Percentiles rank a stretch among this genome's conserved stretches.
Conservation (phyloP, 352 stramenopile species). For the Phytophthora macrochlamydospora region DNA sequence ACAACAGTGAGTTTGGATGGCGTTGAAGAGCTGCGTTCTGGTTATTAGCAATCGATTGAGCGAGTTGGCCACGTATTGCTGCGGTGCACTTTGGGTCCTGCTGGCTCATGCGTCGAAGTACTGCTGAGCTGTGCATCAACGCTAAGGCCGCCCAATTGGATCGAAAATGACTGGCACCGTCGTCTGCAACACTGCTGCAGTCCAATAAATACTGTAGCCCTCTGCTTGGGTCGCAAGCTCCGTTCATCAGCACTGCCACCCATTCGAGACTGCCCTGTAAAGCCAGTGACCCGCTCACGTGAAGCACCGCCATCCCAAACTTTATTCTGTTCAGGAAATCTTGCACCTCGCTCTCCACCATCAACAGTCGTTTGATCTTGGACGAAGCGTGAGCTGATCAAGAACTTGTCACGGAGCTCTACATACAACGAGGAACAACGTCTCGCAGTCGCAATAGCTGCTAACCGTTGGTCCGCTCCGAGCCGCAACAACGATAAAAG, state of each 20-base stretch:
- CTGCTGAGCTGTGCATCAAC: slow-evolving; percentile 35
- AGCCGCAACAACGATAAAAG: slow-evolving; percentile 32
- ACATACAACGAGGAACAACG: slow-evolving; percentile 29
- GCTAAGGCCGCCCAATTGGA: slow-evolving; percentile 38
- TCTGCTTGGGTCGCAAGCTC: slow-evolving; percentile 24
- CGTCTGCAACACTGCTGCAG: slow-evolving; percentile 10
- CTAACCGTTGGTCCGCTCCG: slow-evolving; percentile 31
- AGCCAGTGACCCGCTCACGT: slow-evolving; percentile 31
- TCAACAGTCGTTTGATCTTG: slow-evolving; percentile 19
- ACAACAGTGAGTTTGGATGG: slow-evolving; percentile 37
- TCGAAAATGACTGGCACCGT: slow-evolving; percentile 8
- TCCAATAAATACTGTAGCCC: slow-evolving; percentile 34
- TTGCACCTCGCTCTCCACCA: slow-evolving; percentile 14
- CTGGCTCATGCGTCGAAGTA: slow-evolving; percentile 32
- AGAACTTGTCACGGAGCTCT: slow-evolving; percentile 27
- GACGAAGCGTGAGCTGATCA: background rate
- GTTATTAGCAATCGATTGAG: slow-evolving; percentile 1
- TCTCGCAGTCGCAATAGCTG: slow-evolving; percentile 34
- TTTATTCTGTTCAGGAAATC: slow-evolving; percentile 24
- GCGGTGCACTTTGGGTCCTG: slow-evolving; percentile 5
- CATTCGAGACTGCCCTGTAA: slow-evolving; percentile 34
- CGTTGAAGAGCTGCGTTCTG: slow-evolving; percentile 22
- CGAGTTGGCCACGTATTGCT: no score
- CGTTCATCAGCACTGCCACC: slow-evolving; percentile 26
- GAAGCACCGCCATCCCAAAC: slow-evolving; percentile 42